Conservation (phyloP, 1,284 basidiomycete species). For the Naganishia liquefaciens region DNA sequence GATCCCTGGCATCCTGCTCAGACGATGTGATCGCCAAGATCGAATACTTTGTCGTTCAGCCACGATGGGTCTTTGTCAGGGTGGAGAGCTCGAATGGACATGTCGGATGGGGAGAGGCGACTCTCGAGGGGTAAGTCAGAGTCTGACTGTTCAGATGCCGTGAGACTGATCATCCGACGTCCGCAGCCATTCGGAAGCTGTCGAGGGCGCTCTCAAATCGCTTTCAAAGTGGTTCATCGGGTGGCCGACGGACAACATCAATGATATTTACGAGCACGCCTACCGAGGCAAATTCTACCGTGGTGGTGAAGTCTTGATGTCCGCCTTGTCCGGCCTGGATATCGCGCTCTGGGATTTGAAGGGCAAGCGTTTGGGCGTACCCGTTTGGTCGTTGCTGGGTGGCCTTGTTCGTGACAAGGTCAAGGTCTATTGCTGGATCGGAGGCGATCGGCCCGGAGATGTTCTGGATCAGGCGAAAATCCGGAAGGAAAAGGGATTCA, state of each 20-base stretch:
- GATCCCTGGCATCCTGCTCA: slow-evolving; percentile 26
- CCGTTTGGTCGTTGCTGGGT: slow-evolving; percentile 66
- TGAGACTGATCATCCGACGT: background rate
- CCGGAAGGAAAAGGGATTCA: slow-evolving; percentile 65
- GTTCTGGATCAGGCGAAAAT: slow-evolving; percentile 60
- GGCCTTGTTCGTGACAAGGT: slow-evolving; percentile 61
- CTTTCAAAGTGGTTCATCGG: slow-evolving; percentile 63
- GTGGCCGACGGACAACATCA: slow-evolving; percentile 36
- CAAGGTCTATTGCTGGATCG: slow-evolving; percentile 60
- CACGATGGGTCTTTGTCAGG: slow-evolving; percentile 66
- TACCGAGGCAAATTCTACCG: slow-evolving; percentile 40
- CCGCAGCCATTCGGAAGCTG: slow-evolving; percentile 64
- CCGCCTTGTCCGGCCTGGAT: slow-evolving; percentile 37
- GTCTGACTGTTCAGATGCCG: background rate
- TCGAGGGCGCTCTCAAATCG: slow-evolving; percentile 69
- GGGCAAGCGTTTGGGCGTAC: slow-evolving; percentile 67
- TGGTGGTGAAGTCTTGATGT: slow-evolving; percentile 38
- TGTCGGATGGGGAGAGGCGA: slow-evolving; percentile 59
- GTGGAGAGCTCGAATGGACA: slow-evolving; percentile 63
- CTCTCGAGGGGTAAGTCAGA: slow-evolving; percentile 29
- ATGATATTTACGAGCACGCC: slow-evolving; percentile 38
- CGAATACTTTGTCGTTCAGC: slow-evolving; percentile 29
- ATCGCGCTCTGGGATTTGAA: slow-evolving; percentile 63
- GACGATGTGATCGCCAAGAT: slow-evolving; percentile 30
- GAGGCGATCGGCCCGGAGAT: slow-evolving; percentile 65